A percentile compares a stretch with the other conserved stretches of the same genome.
phyloP scores from a whole-genome alignment of 768 basidiomycete species.

The Asterophora lycoperdoides region DNA sequence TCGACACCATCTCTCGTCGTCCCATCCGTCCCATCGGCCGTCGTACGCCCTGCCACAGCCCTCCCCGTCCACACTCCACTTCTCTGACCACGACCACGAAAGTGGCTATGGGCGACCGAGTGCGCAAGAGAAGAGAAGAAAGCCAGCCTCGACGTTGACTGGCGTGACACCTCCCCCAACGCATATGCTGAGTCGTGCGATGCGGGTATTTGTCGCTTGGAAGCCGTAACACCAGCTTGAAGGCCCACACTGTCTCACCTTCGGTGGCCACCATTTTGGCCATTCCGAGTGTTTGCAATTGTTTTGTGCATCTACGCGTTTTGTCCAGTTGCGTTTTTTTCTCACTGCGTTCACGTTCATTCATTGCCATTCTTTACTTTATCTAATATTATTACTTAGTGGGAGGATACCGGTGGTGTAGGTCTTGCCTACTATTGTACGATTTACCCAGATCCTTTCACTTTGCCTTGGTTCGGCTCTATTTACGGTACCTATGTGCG shows the following conservation, averaged over 20 bases:
- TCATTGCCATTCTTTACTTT: background rate
- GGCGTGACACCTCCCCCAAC: slow-evolving; percentile 24
- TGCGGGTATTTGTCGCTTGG: slow-evolving; percentile 57
- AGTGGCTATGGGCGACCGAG: background rate
- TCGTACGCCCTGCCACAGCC: background rate
- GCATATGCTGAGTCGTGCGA: slow-evolving; percentile 46
- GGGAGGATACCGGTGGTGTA: background rate
- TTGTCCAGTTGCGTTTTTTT: background rate
- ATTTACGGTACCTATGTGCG: too few relatives aligned
- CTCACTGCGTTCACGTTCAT: background rate
- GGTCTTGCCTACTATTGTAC: too few relatives aligned
- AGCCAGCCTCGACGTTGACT: slow-evolving; percentile 7
- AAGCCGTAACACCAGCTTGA: slow-evolving; percentile 30
- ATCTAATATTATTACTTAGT: slow-evolving; percentile 3
- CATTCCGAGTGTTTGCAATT: too few relatives aligned
- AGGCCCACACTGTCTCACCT: too few relatives aligned
- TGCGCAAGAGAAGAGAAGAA: slow-evolving; percentile 5
- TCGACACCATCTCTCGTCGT: background rate
- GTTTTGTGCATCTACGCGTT: too few relatives aligned
- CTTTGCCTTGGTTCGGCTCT: too few relatives aligned
- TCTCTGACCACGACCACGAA: background rate
- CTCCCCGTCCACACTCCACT: background rate
- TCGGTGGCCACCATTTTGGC: too few relatives aligned
- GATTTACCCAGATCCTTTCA: too few relatives aligned
- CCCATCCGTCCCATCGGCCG: background rate